phyloP scores from a whole-genome alignment of 805 yeast species.

The Saccharomyces mikatae region DNA sequence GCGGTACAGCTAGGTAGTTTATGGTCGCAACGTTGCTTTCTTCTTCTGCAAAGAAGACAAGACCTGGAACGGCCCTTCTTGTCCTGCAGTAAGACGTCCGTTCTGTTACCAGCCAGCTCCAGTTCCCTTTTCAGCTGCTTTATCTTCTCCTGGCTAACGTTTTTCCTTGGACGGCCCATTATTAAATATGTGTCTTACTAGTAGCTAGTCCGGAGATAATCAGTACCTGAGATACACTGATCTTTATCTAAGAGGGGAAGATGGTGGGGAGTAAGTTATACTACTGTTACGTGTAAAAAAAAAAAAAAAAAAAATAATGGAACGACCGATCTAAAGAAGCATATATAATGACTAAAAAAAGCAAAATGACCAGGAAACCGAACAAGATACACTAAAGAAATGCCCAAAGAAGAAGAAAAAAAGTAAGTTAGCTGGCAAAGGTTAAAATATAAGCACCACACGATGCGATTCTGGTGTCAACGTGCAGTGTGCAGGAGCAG shows the following conservation, averaged over 20 bases:
- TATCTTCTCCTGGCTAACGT: constrained; percentile 29
- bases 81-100: constrained; percentile 29
- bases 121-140: constrained; percentile 29
- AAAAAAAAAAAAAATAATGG: not conserved
- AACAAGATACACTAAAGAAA: not conserved
- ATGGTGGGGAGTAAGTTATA: not conserved
- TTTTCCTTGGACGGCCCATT: constrained; percentile 33
- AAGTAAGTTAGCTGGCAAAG: not conserved
- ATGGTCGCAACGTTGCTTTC: constrained; percentile 61
- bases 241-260: not conserved
- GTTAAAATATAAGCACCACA: not conserved
- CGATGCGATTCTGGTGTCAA: not conserved
- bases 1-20: constrained; percentile 57
- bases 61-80: constrained; percentile 52
- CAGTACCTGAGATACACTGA: not conserved
- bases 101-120: constrained; percentile 28
- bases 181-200: not conserved
- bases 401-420: not conserved
- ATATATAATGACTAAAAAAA: not conserved
- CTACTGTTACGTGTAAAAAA: not conserved
- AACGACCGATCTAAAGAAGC: not conserved
- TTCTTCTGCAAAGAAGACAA: constrained; percentile 47
- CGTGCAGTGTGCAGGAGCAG: not conserved
- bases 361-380: not conserved
- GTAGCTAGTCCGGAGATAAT: not conserved